A percentile compares a stretch with the other conserved stretches of the same genome.
These are phyloP conservation scores for Fagus crenata DNA, from an alignment of 306 rosid species.

Conservation along the genomic window DNA sequence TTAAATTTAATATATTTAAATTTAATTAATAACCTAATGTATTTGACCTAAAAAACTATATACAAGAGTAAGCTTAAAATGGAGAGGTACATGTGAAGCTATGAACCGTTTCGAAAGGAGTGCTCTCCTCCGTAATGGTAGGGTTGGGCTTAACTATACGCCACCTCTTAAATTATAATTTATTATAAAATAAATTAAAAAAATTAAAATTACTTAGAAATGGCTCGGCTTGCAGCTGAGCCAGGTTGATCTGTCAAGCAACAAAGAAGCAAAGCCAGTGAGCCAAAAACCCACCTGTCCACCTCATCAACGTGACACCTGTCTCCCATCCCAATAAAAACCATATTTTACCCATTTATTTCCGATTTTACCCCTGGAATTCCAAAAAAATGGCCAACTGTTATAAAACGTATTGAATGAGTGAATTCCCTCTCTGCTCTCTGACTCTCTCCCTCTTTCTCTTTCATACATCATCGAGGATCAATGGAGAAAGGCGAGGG, in stretches of 20 bases:
- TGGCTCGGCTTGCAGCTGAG: slow-evolving; percentile 24
- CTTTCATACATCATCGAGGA: background rate
- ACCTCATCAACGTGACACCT: slow-evolving; percentile 25
- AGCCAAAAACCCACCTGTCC: slow-evolving; percentile 18
- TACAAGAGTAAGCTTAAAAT: too few species aligned
- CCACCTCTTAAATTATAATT: too few species aligned
- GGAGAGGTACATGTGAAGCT: too few species aligned
- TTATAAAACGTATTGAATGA: background rate
- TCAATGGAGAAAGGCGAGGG: slow-evolving; percentile 56
- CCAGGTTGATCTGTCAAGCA: slow-evolving; percentile 23
- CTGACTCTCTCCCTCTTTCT: background rate
- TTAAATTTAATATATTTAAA: too few species aligned
- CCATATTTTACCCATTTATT: background rate
- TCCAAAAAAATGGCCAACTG: slow-evolving; percentile 37
- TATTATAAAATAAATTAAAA: background rate
- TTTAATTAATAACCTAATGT: too few species aligned
- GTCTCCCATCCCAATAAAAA: background rate
- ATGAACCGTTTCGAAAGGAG: too few species aligned
- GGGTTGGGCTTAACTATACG: too few species aligned
- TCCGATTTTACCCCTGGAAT: slow-evolving; percentile 41
- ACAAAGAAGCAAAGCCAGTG: background rate
- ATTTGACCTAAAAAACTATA: too few species aligned
- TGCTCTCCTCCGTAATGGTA: too few species aligned
- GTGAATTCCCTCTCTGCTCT: background rate
- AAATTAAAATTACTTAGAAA: background rate